Evolutionary conservation across 1,139 yeast species (phyloP).

Genomic region (Blastobotrys malaysiensis): DNA sequence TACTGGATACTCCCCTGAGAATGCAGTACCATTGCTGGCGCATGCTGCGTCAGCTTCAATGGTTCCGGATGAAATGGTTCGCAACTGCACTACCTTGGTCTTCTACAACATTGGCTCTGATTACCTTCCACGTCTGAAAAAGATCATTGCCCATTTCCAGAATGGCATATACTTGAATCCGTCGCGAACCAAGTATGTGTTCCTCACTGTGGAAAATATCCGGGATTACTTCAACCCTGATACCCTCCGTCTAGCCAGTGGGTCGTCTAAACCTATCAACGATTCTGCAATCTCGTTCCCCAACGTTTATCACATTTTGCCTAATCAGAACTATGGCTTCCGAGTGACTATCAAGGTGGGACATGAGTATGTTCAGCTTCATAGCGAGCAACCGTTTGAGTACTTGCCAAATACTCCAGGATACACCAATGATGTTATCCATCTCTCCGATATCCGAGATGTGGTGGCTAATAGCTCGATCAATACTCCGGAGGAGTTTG

Average conservation of each 20-base stretch:
- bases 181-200: conserved; percentile 19
- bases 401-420: conserved; percentile 34
- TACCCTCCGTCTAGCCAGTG: conserved; percentile 21
- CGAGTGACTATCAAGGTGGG: conserved; percentile 61
- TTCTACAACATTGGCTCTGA: conserved; percentile 57
- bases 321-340: conserved; percentile 10
- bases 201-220: conserved; percentile 24
- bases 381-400: conserved; percentile 46
- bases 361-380: conserved; percentile 53
- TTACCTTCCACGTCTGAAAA: conserved; percentile 35
- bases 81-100: conserved; percentile 52
- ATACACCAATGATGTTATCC: conserved; percentile 22
- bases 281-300: conserved; percentile 22
- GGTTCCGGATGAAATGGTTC: conserved; percentile 45
- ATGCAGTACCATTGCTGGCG: conserved; percentile 31
- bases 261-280: conserved; percentile 20
- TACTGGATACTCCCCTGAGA: conserved; percentile 48
- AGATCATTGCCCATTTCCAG: conserved; percentile 19
- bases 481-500: conserved; percentile 52
- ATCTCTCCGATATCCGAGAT: conserved; percentile 39
- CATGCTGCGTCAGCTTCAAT: conserved; percentile 19
- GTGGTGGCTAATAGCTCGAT: conserved; percentile 44
- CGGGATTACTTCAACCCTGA: conserved; percentile 20
- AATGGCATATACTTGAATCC: conserved; percentile 25
- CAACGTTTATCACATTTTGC: conserved; percentile 12